Evolutionary conservation across 1,284 basidiomycete species (phyloP), one percentile per base, ranked within the genome.

Genomic region (Lentinula novae-zelandiae): DNA sequence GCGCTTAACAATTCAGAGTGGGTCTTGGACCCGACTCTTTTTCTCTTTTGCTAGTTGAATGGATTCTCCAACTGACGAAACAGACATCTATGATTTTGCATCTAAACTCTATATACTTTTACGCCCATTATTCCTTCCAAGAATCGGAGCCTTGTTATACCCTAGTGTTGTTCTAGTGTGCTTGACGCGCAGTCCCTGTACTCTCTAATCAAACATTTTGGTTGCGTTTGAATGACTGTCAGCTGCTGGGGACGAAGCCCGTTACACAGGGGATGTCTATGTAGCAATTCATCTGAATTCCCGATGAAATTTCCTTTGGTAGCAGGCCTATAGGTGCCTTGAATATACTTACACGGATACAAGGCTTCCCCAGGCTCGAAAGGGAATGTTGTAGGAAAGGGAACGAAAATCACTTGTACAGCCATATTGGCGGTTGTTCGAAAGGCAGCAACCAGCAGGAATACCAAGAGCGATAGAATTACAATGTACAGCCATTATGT

Each of bases 401-500:
- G n/a, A 12, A n/a, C 40, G 10, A 12, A 12, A n/a, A 42, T 42
- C 12, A 12, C 12, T n/a, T 42, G 40, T 42, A n/a, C 40, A 42
- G 12, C 27, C 27, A 27, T 27, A 27, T 27, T 27, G 27, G 27
- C 27, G 27, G 27, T 27, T 27, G 27, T 4, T 27, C 27, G 27
- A 27, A 27, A 27, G 27, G 27, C 27, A 27, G 27, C 27, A 27
- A 27, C 2, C 27, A 27, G 27, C 27, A 38, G 7, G 36, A 38
- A 8, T 9, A 38, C 36, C 3, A 38, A 38, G 12, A 38, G 27
- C 27, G 3, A 38, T 38, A 12, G 7, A 12, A 38, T 38, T 38
- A 46, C 5, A 9, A 20, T 46, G n/a, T 46, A 17, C 7, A 46
- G 17, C 6, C 10, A n/a, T 20, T 42, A 84, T 17, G 87, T 83